Evolutionary conservation across 495 filamentous ascomycete genomes (phyloP).

Genomic region (Filosporella fistucella): DNA sequence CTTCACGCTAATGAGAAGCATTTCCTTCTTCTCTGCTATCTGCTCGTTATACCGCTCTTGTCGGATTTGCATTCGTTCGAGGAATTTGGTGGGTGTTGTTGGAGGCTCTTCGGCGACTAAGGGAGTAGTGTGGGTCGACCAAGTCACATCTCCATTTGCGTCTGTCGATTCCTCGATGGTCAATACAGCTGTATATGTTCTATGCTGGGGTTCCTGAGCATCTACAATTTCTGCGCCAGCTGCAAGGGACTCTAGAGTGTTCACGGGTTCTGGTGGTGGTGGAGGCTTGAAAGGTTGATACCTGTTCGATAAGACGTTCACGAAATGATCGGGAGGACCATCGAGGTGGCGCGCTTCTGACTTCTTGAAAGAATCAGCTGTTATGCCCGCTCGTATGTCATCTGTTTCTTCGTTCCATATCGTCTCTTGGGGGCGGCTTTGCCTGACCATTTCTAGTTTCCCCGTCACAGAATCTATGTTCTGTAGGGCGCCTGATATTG

Average conservation of each 20-base stretch:
- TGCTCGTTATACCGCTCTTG: conserved; percentile 39
- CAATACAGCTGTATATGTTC: conserved; percentile 73
- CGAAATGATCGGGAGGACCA: conserved; percentile 29
- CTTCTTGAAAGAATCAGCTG: conserved; percentile 39
- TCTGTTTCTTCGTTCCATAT: conserved; percentile 36
- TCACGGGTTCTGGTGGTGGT: conserved; percentile 61
- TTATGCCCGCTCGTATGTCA: conserved; percentile 43
- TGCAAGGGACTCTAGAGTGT: conserved; percentile 34
- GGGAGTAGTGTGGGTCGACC: conserved; percentile 45
- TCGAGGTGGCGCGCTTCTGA: conserved; percentile 48
- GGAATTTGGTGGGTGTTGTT: conserved; percentile 33
- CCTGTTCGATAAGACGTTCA: conserved; percentile 42
- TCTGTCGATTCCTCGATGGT: conserved; percentile 76
- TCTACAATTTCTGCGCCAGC: conserved; percentile 27
- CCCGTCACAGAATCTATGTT: conserved; percentile 49
- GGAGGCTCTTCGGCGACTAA: conserved; percentile 36
- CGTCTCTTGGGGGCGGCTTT: conserved; percentile 21
- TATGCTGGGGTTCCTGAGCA: conserved; percentile 35
- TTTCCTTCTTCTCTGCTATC: conserved; percentile 23
- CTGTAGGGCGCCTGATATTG: conserved; percentile 67
- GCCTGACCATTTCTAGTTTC: conserved; percentile 12
- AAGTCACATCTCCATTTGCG: conserved; percentile 59
- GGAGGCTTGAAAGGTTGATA: conserved; percentile 77
- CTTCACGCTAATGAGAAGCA: conserved; percentile 76
- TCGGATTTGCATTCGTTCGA: conserved; percentile 48